Conservation (phyloP, 2,329 filamentous ascomycete species). For the Trichoderma sp. region DNA sequence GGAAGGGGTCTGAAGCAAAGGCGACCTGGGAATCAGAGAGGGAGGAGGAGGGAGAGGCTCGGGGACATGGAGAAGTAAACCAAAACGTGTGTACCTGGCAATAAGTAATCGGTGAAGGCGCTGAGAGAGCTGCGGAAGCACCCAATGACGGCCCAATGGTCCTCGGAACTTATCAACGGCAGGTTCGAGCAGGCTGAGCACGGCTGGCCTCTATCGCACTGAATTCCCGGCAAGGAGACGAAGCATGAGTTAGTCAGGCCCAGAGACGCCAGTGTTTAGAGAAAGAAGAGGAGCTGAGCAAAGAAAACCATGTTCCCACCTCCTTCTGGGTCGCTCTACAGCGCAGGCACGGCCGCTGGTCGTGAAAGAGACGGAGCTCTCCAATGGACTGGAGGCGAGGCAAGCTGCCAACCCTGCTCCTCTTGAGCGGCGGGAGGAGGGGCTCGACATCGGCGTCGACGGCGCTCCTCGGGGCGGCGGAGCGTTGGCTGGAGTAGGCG, state of each 20-base stretch:
- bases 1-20: not conserved
- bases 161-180: conserved; percentile 43
- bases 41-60: not conserved
- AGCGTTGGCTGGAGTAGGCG: conserved; percentile 47
- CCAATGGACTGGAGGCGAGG: conserved; percentile 60
- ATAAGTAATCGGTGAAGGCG: conserved; percentile 52
- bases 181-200: conserved; percentile 52
- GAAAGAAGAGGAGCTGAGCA: not conserved
- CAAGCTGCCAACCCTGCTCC: conserved; percentile 52
- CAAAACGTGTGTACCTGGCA: conserved; percentile 48
- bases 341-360: conserved; percentile 53
- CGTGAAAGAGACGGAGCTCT: conserved; percentile 54
- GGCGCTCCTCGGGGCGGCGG: conserved; percentile 42
- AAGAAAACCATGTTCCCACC: conserved; percentile 41
- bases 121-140: conserved; percentile 55
- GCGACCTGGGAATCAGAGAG: not conserved
- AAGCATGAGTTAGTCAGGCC: conserved; percentile 6
- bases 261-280: not conserved
- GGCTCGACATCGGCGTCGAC: conserved; percentile 54
- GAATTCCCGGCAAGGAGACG: not conserved
- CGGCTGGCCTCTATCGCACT: conserved; percentile 57
- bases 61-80: not conserved
- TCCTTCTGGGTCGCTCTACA: conserved; percentile 52
- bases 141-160: conserved; percentile 54
- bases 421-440: conserved; percentile 57